Evolutionary conservation across 768 basidiomycete genomes (phyloP), one percentile per base, ranked within the genome.

Genomic region (Paxillus rubicundulus): DNA sequence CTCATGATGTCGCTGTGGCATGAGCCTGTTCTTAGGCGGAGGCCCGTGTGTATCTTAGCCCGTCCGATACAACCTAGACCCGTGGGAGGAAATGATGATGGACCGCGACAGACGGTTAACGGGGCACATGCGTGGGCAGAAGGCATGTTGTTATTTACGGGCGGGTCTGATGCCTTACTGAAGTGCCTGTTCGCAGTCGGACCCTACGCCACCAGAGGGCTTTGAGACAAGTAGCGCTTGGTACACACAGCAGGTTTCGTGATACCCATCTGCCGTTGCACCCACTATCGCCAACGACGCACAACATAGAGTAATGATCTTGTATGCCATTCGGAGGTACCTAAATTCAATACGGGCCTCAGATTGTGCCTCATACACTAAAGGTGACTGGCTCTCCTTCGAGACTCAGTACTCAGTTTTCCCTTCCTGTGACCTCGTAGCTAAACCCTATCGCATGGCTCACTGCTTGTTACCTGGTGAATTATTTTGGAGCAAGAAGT

Each of bases 11-110:
- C n/a, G 38, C 32, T 44, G 9, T 6, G 2, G 42, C 37, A 12
- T 28, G 14, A 28, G 27, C 32, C 32, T 30, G 36, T 32, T 9
- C 52, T 56, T 50, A 20, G 21, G 24, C 47, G 50, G n/a, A 40
- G 24, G 17, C 27, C 10, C 27, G 14, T 24, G n/a, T 17, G 13
- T 24, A 14, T 27, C 7, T 39, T 54, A 96, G 93, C 86, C 88
- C 49, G 81, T 89, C 30, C 82, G 96, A 45, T 95, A 94, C 64
- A 80, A 84, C 47, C 65, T 96, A 32, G 96, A 98, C 64, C 71
- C 79, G 18, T 98, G 92, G 93, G 96, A 98, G 56, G 81, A 89
- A 48, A 91, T 90, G 88, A 92, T 98, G 92, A 92, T 98, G 86
- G 82, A 85, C 63, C 78, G 96, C 50, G 96, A 98, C 74, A 77